These are phyloP conservation scores for Lactarius hengduanensis DNA, from an alignment of 768 basidiomycete species.

Conservation along the genomic window DNA sequence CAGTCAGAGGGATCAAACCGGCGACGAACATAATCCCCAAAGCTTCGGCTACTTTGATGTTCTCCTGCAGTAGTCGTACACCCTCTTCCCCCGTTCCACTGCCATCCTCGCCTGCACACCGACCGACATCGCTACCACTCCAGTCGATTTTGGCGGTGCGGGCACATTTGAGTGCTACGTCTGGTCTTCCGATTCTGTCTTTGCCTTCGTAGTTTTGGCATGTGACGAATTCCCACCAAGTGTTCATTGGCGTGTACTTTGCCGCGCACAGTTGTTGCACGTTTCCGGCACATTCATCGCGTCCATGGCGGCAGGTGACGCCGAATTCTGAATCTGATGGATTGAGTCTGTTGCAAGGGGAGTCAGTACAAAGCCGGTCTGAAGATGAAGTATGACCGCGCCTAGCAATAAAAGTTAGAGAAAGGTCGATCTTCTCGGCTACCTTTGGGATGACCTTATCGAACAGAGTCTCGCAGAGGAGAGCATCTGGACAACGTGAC, in stretches of 20 bases:
- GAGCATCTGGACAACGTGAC: constrained; percentile 79
- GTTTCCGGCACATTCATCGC: constrained; percentile 82
- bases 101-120: constrained; percentile 61
- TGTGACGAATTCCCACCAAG: constrained; percentile 82
- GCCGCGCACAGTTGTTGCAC: constrained; percentile 83
- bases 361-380: background rate
- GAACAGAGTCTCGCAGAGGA: constrained; percentile 76
- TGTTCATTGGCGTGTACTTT: constrained; percentile 51
- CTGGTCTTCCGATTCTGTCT: constrained; percentile 60
- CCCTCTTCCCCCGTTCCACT: constrained; percentile 66
- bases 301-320: constrained; percentile 79
- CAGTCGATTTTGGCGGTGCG: constrained; percentile 63
- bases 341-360: constrained; percentile 48
- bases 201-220: constrained; percentile 76
- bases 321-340: constrained; percentile 68
- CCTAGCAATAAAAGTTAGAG: constrained; percentile 73
- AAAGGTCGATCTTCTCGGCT: constrained; percentile 61
- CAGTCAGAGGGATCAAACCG: constrained; percentile 2
- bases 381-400: constrained; percentile 40
- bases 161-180: constrained; percentile 67
- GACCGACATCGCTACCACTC: constrained; percentile 53
- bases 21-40: constrained; percentile 56
- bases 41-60: constrained; percentile 43
- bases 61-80: constrained; percentile 59
- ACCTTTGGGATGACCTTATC: constrained; percentile 66